Evolutionary conservation across 2,329 filamentous ascomycete species (phyloP).

Genomic region (Atkinsonella texensis): DNA sequence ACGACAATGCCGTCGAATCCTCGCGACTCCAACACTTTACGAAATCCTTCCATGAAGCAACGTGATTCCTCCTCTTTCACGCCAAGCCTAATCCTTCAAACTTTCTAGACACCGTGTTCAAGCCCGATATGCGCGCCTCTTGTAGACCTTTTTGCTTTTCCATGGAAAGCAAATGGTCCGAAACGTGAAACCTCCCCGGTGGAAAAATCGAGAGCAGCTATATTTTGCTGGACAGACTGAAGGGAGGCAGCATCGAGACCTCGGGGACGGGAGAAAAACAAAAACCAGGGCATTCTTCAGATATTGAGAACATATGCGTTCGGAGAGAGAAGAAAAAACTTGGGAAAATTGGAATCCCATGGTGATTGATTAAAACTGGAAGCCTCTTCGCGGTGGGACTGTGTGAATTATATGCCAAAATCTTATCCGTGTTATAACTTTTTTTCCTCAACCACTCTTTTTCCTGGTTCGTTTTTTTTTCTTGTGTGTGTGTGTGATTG

Average conservation of each 20-base stretch:
- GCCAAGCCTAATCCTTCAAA: neutral
- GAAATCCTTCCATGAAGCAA: neutral
- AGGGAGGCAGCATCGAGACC: too few relatives aligned
- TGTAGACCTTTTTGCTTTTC: too few relatives aligned
- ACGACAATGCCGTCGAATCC: neutral
- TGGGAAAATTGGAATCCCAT: neutral
- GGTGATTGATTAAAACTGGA: neutral
- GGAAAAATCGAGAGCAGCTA: too few relatives aligned
- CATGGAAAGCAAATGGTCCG: too few relatives aligned
- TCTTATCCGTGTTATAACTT: neutral
- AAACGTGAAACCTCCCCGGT: too few relatives aligned
- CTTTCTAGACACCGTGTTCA: too few relatives aligned
- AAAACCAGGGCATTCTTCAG: neutral
- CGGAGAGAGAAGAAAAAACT: neutral
- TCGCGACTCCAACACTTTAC: neutral
- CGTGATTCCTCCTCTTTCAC: neutral
- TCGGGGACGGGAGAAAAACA: neutral
- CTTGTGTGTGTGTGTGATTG: too few relatives aligned
- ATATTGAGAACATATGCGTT: neutral
- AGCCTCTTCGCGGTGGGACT: neutral
- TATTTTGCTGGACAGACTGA: too few relatives aligned
- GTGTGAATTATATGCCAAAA: constrained; percentile 2
- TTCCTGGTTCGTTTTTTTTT: neutral
- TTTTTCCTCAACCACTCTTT: neutral
- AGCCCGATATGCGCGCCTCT: too few relatives aligned